phyloP scores from a whole-genome alignment of 345 rosid genomes.

The Citrus mangshanensis region DNA sequence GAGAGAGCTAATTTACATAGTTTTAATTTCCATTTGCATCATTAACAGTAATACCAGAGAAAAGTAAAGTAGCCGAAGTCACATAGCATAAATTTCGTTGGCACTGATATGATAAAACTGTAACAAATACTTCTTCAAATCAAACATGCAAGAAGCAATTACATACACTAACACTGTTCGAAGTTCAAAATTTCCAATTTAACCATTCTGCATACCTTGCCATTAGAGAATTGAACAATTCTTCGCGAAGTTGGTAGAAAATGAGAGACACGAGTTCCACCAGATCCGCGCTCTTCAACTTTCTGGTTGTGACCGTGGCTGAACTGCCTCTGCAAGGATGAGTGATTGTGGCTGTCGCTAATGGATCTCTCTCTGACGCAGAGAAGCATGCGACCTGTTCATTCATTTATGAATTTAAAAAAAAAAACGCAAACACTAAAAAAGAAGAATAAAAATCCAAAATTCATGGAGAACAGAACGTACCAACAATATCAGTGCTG shows the following conservation, averaged over 20 bases:
- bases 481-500: conserved; percentile 80
- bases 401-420: neutral
- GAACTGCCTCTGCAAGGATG: conserved; percentile 71
- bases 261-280: conserved; percentile 66
- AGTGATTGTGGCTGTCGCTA: conserved; percentile 48
- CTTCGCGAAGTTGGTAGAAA: conserved; percentile 78
- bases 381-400: conserved; percentile 69
- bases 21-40: neutral
- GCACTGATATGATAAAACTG: neutral
- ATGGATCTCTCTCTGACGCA: conserved; percentile 69
- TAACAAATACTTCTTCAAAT: neutral
- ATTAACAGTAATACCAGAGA: neutral
- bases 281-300: conserved; percentile 56
- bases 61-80: neutral
- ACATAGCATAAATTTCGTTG: neutral
- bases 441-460: neutral
- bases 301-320: conserved; percentile 60
- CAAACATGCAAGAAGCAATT: neutral
- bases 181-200: neutral
- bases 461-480: neutral
- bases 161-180: neutral
- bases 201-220: conserved; percentile 33
- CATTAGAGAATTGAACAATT: conserved; percentile 77
- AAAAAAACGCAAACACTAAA: neutral
- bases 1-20: neutral